Base-by-base conservation (phyloP, 2,329 filamentous ascomycete genomes). In the Pseudogymnoascus sp. region DNA sequence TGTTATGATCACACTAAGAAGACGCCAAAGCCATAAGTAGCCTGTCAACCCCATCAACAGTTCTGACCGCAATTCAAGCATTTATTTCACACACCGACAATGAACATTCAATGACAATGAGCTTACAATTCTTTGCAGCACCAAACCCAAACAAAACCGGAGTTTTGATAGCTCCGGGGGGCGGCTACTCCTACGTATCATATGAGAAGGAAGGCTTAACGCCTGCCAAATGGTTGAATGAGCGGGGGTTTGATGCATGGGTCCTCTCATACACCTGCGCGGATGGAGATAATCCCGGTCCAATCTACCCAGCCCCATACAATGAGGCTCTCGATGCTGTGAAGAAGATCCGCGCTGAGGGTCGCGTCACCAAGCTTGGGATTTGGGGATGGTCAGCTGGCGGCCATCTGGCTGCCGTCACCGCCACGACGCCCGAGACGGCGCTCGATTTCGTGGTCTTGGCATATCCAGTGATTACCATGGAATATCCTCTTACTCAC, bases 301-400 rank as follows among this genome's bases (percentile, higher is more conserved):
- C 68, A 20, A 58, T 68, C 25, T 68, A 63, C 36, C 65, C 67
- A 2, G 20, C 36, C 20, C 67, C 67, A 2, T 61, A 65, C 35
- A 41, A 39, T 11, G 68, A 69, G 35, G 68, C 67, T 5, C 59
- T 62, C 9, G 65, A 63, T 2, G 67, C 65, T 1, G 63, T 68
- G 57, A 39, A 57, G 14, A 54, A 50, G 11, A 66, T 70, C 59
- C 64, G 67, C 18, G 60, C 16, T 2, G 22, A 38, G 60, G 60
- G 54, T 7, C 63, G 61, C 11, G 62, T 67, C n/a, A 58, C 59
- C 20, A 67, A 33, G 14, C 62, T 70, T 16, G 68, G 68, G 4
- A 61, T 69, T 60, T 68, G 68, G 67, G 68, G 68, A 8, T 70
- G 65, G 28, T 65, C 63, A 12, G 67, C 68, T 1, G 68, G 68